These are phyloP conservation scores for Thielaviopsis ethacetica DNA, from an alignment of 2,329 filamentous ascomycete genomes.

Conservation along the genomic window DNA sequence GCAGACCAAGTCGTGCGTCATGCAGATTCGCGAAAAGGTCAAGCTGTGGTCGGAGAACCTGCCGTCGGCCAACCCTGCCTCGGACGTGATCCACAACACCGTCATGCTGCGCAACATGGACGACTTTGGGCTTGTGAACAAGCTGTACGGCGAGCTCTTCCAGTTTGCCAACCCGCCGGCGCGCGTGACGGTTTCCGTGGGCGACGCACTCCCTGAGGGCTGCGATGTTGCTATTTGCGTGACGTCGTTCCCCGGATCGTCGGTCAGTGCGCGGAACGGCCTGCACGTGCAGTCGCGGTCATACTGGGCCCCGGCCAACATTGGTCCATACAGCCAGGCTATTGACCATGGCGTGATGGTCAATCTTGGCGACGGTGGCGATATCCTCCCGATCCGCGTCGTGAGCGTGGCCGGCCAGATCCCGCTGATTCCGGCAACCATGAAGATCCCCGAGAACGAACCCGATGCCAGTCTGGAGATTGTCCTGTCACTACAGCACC, in stretches of 20 bases:
- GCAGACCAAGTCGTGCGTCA: conserved; percentile 32
- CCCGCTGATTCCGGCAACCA: conserved; percentile 64
- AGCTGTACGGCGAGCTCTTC: conserved; percentile 61
- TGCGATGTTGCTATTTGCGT: conserved; percentile 45
- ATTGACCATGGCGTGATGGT: conserved; percentile 33
- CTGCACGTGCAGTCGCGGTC: conserved; percentile 86
- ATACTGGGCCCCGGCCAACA: conserved; percentile 97
- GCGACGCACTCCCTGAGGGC: conserved; percentile 43
- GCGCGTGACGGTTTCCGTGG: conserved; percentile 67
- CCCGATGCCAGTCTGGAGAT: conserved; percentile 35
- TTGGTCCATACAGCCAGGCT: conserved; percentile 91
- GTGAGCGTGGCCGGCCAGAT: conserved; percentile 81
- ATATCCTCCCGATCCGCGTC: conserved; percentile 46
- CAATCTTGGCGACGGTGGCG: conserved; percentile 18
- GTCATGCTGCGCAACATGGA: conserved; percentile 66
- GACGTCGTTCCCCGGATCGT: conserved; percentile 21
- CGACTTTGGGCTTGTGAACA: conserved; percentile 62
- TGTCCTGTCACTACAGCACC: conserved; percentile 66
- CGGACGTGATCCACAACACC: conserved; percentile 36
- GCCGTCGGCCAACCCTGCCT: conserved; percentile 19
- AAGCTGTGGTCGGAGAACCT: conserved; percentile 14
- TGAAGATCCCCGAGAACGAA: conserved; percentile 38
- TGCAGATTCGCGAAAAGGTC: conserved; percentile 27
- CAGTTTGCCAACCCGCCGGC: conserved; percentile 65
- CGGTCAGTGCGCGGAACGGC: conserved; percentile 30